Evolutionary conservation across 2,329 filamentous ascomycete genomes (phyloP).

Genomic region (Botrytis paeoniae): DNA sequence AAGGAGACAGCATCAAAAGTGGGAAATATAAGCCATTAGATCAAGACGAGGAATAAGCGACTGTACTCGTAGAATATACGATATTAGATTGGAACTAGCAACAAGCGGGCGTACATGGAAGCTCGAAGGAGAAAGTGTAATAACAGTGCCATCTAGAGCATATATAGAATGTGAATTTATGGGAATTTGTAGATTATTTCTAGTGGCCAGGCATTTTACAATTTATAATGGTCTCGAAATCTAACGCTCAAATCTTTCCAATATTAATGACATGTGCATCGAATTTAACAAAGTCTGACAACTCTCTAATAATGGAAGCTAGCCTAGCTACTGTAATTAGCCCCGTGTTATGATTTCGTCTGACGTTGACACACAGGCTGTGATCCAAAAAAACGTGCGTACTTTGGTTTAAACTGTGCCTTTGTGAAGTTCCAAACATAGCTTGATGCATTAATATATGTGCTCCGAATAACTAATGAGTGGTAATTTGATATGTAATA

Average conservation of each 20-base stretch:
- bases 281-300: not conserved
- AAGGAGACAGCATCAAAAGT: slow-evolving; percentile 31
- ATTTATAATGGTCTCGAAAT: not conserved
- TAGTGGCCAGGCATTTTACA: not conserved
- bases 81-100: slow-evolving; percentile 18
- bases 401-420: not conserved
- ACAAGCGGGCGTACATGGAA: slow-evolving; percentile 25
- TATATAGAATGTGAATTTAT: slow-evolving; percentile 15
- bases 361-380: not conserved
- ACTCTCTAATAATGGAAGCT: not conserved
- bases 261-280: not conserved
- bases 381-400: not conserved
- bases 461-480: no score
- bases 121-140: slow-evolving; percentile 13
- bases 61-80: not conserved
- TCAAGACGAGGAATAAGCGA: slow-evolving; percentile 43
- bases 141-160: slow-evolving; percentile 22
- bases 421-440: not conserved
- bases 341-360: not conserved
- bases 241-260: not conserved
- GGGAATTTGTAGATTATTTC: slow-evolving; percentile 16
- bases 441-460: not conserved
- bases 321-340: not conserved
- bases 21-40: slow-evolving; percentile 40
- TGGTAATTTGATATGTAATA: not conserved